Evolutionary conservation across 495 filamentous ascomycete species (phyloP).

Genomic region (Daldinia decipiens): DNA sequence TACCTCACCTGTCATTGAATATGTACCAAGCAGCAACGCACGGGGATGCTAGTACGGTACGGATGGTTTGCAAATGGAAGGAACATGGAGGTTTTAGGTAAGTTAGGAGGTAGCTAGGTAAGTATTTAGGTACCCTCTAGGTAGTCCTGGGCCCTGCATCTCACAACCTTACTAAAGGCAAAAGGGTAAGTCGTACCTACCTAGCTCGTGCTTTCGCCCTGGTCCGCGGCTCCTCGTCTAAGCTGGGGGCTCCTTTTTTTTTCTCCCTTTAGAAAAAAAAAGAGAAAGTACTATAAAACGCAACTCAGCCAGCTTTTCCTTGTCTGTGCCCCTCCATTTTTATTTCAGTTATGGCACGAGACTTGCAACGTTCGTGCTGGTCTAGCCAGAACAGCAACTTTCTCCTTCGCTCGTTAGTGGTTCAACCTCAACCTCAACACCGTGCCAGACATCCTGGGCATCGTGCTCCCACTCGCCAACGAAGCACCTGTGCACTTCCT

Average conservation of each 20-base stretch:
- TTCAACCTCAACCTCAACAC: conserved; percentile 42
- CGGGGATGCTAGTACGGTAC: conserved; percentile 26
- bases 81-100: conserved; percentile 14
- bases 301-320: conserved; percentile 53
- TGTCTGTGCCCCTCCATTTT: conserved; percentile 53
- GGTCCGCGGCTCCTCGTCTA: conserved; percentile 44
- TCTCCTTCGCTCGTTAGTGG: conserved; percentile 34
- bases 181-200: conserved; percentile 37
- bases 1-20: conserved; percentile 37
- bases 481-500: conserved; percentile 23
- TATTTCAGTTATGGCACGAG: conserved; percentile 56
- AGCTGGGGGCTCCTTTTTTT: conserved; percentile 46
- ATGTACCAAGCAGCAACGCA: conserved; percentile 18
- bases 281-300: conserved; percentile 55
- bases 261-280: conserved; percentile 34
- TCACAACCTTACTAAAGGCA: conserved; percentile 42
- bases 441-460: conserved; percentile 11
- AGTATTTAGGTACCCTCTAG: conserved; percentile 35
- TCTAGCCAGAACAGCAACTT: conserved; percentile 52
- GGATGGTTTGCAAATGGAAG: conserved; percentile 6
- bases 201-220: conserved; percentile 44
- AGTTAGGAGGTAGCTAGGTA: conserved; percentile 22
- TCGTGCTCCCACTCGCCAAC: conserved; percentile 18
- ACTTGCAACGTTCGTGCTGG: conserved; percentile 53
- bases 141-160: conserved; percentile 41